Evolutionary conservation across 768 basidiomycete genomes (phyloP).

Genomic region (Leccinum obscurum): DNA sequence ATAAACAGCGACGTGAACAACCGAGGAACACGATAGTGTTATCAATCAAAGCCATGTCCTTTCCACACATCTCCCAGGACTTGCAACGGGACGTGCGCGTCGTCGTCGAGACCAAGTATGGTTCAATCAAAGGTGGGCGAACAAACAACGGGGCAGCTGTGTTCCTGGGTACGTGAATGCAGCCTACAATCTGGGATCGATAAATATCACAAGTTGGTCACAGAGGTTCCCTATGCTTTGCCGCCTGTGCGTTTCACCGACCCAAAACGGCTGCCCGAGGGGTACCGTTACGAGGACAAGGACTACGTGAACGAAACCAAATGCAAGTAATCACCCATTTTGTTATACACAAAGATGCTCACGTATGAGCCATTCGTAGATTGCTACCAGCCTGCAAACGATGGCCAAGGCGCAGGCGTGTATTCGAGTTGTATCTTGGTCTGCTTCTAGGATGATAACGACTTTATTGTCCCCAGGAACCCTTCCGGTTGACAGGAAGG

Average conservation of each 20-base stretch:
- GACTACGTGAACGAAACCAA: constrained; percentile 60
- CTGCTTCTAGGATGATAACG: neutral
- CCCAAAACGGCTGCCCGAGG: constrained; percentile 52
- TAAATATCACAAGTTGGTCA: neutral
- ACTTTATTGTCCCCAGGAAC: constrained; percentile 34
- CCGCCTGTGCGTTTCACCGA: constrained; percentile 67
- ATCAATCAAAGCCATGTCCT: neutral
- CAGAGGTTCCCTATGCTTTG: constrained; percentile 74
- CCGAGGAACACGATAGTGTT: neutral
- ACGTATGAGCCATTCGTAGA: constrained; percentile 38
- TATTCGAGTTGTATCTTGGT: neutral
- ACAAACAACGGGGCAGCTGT: constrained; percentile 60
- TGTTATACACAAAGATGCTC: neutral
- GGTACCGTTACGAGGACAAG: constrained; percentile 56
- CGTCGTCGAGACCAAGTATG: constrained; percentile 53
- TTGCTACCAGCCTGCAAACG: constrained; percentile 59
- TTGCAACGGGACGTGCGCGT: constrained; percentile 45
- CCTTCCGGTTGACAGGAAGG: constrained; percentile 59
- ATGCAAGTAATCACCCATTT: constrained; percentile 40
- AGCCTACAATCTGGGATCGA: neutral
- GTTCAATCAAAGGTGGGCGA: constrained; percentile 56
- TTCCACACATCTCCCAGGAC: constrained; percentile 57
- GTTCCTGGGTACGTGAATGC: constrained; percentile 53
- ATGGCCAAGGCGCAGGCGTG: constrained; percentile 60
- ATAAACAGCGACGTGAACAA: constrained; percentile 9